phyloP scores from a whole-genome alignment of 2,329 filamentous ascomycete species.

The Penicillium brevicompactum region DNA sequence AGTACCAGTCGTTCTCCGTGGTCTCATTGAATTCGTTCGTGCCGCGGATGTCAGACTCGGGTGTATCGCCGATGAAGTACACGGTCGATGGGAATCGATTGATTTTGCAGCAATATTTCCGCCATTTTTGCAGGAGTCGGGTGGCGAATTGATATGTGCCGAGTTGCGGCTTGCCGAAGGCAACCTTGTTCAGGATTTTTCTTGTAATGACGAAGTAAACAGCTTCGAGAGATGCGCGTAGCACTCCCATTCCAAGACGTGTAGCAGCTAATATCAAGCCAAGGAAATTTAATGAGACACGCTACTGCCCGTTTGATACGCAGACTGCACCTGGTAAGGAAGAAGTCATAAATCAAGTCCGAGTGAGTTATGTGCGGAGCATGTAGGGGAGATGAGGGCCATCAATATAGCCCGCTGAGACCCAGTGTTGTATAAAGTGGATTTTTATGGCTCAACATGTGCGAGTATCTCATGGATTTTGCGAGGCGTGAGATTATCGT shows the following conservation, averaged over 20 bases:
- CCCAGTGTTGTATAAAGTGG: background rate
- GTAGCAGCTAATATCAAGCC: background rate
- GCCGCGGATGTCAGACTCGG: constrained; percentile 86
- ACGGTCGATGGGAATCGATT: constrained; percentile 78
- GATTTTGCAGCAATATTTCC: constrained; percentile 78
- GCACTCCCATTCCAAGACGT: constrained; percentile 88
- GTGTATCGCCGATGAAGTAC: constrained; percentile 94
- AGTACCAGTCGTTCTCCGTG: constrained; percentile 81
- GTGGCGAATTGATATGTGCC: constrained; percentile 92
- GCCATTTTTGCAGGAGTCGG: constrained; percentile 81
- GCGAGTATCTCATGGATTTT: too few species aligned
- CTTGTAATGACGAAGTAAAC: constrained; percentile 82
- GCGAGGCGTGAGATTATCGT: too few species aligned
- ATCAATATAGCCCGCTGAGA: constrained; percentile 21
- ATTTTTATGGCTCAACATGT: too few species aligned
- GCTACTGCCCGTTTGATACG: background rate
- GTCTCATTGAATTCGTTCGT: constrained; percentile 82
- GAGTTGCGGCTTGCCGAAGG: constrained; percentile 92
- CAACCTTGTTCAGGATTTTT: constrained; percentile 77
- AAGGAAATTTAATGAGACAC: too few species aligned
- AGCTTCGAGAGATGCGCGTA: constrained; percentile 83
- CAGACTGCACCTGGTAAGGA: constrained; percentile 3
- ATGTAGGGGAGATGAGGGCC: constrained; percentile 4
- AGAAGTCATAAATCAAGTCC: constrained; percentile 1
- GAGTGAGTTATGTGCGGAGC: constrained; percentile 3